Percentiles rank a stretch among this genome's conserved stretches.
phyloP scores from a whole-genome alignment of 2,329 filamentous ascomycete genomes.

The Hypoxylon sp. region DNA sequence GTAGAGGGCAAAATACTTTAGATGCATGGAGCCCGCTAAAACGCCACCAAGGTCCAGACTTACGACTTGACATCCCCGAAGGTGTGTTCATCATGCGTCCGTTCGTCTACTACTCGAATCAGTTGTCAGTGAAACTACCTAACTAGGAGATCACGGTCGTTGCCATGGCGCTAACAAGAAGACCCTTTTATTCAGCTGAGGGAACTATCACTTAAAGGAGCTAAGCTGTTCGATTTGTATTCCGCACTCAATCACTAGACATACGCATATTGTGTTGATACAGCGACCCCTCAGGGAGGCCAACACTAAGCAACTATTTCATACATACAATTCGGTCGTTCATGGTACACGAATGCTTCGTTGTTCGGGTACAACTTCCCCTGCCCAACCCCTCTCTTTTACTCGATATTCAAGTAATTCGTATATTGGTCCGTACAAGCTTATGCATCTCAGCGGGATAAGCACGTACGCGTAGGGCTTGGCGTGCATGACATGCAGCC shows the following conservation, averaged over 20 bases:
- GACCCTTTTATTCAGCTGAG: slow-evolving; percentile 38
- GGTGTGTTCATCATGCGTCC: slow-evolving; percentile 7
- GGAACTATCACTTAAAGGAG: slow-evolving; percentile 27
- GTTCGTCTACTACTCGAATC: slow-evolving; percentile 12
- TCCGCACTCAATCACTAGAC: slow-evolving; percentile 1
- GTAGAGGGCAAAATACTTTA: slow-evolving; percentile 15
- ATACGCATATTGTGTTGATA: slow-evolving; percentile 29
- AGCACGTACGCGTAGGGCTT: slow-evolving; percentile 38
- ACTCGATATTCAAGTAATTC: slow-evolving; percentile 9
- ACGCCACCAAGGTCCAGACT: slow-evolving; percentile 24
- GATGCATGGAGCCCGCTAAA: slow-evolving; percentile 4
- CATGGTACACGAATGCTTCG: slow-evolving; percentile 21
- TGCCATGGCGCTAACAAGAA: slow-evolving; percentile 21
- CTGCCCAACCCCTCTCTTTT: slow-evolving; percentile 19
- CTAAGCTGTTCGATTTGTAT: slow-evolving; percentile 26
- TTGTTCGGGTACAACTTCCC: slow-evolving; percentile 35
- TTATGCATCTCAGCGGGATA: slow-evolving; percentile 21
- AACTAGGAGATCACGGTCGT: slow-evolving; percentile 9
- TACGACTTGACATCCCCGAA: slow-evolving; percentile 10
- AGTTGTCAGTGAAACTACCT: slow-evolving; percentile 5
- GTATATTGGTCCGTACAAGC: slow-evolving; percentile 6
- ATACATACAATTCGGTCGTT: slow-evolving; percentile 17
- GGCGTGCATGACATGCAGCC: slow-evolving; percentile 44
- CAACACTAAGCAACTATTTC: slow-evolving; percentile 3
- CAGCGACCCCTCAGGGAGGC: slow-evolving; percentile 20